Conservation (phyloP, 768 basidiomycete species). For the Boletus bicolor region DNA sequence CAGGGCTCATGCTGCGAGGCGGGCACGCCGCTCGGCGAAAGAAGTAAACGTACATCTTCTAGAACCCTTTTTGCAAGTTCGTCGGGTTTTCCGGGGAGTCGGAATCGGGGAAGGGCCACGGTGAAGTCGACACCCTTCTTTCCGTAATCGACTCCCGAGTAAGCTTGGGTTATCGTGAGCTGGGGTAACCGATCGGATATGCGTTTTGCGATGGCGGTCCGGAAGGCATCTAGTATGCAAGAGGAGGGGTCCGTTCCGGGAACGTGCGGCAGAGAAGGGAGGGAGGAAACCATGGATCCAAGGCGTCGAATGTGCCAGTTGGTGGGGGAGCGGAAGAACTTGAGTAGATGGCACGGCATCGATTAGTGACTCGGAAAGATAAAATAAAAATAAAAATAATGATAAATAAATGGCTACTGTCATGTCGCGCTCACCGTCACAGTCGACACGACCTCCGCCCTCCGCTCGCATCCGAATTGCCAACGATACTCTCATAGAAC, state of each 20-base stretch:
- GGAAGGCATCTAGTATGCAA: conserved; percentile 72
- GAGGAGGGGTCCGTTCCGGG: conserved; percentile 57
- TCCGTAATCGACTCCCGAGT: conserved; percentile 81
- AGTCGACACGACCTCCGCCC: conserved; percentile 11
- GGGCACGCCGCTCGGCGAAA: background rate
- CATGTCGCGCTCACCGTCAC: conserved; percentile 29
- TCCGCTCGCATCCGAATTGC: conserved; percentile 24
- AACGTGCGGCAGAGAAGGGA: conserved; percentile 41
- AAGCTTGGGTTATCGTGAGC: conserved; percentile 73
- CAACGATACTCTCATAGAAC: conserved; percentile 15
- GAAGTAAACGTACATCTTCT: conserved; percentile 52
- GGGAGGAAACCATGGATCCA: conserved; percentile 29
- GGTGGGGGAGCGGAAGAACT: background rate
- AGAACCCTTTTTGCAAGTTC: conserved; percentile 72
- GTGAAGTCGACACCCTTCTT: conserved; percentile 95
- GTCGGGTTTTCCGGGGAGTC: conserved; percentile 79
- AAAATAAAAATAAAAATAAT: background rate
- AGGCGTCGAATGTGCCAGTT: conserved; percentile 3
- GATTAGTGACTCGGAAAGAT: background rate
- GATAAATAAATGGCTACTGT: background rate
- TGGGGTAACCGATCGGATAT: conserved; percentile 61
- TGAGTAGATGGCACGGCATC: conserved; percentile 4
- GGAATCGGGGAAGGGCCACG: conserved; percentile 87
- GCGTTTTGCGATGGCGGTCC: conserved; percentile 74
- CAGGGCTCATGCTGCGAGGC: too few relatives aligned